Percentiles rank a stretch among this genome's conserved stretches.
These are phyloP conservation scores for Ganoderma boninense DNA, from an alignment of 1,284 basidiomycete species.

Conservation along the genomic window DNA sequence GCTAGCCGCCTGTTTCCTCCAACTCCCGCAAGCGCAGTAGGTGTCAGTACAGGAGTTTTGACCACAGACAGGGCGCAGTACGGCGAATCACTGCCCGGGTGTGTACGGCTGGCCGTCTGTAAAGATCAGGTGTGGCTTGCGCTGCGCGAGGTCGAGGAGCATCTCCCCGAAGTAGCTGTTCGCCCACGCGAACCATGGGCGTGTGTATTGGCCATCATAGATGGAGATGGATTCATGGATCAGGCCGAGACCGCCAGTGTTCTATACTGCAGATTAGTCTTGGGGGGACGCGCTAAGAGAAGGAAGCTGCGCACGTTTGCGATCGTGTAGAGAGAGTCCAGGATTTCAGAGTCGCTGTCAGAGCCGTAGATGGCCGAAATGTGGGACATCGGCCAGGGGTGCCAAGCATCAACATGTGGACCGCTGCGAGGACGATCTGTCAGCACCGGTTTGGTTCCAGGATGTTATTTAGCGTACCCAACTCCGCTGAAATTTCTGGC, in stretches of 20 bases:
- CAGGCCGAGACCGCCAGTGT: slow-evolving; percentile 76
- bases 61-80: slow-evolving; percentile 19
- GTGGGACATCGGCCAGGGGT: slow-evolving; percentile 86
- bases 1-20: background rate
- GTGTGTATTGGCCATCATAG: slow-evolving; percentile 68
- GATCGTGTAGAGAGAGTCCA: slow-evolving; percentile 65
- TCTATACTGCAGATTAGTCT: slow-evolving; percentile 47
- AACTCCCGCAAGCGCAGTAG: slow-evolving; percentile 19
- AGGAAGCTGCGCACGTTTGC: slow-evolving; percentile 59
- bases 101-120: slow-evolving; percentile 65
- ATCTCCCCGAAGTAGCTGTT: slow-evolving; percentile 85
- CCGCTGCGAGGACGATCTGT: slow-evolving; percentile 55
- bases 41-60: slow-evolving; percentile 14
- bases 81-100: slow-evolving; percentile 46
- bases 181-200: slow-evolving; percentile 85
- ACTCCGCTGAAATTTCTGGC: slow-evolving; percentile 72
- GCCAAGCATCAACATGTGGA: slow-evolving; percentile 75
- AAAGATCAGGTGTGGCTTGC: slow-evolving; percentile 77
- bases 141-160: slow-evolving; percentile 76
- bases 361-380: slow-evolving; percentile 78
- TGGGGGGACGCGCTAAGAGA: background rate
- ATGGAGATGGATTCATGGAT: slow-evolving; percentile 81
- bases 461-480: slow-evolving; percentile 53
- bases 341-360: slow-evolving; percentile 74
- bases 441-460: background rate